Base-by-base conservation (phyloP, 116 monocot genomes). In the Cymodocea nodosa region DNA sequence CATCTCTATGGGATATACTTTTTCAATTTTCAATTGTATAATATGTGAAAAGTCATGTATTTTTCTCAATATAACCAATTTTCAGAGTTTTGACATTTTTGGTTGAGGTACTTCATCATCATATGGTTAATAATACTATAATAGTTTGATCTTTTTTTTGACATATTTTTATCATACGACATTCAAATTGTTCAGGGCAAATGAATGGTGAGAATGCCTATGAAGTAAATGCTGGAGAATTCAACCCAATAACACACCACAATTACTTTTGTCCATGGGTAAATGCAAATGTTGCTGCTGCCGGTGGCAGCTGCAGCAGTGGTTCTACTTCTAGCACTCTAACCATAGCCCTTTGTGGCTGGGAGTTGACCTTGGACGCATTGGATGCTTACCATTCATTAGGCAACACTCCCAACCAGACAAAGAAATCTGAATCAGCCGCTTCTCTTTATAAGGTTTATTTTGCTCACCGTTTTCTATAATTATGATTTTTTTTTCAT, bases 361-460 rank as follows among this genome's bases (percentile, higher is more conserved):
- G 95, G 95, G 82, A 90, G 72, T 76, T 95, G 20, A 95, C 95
- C 17, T 58, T 95, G 66, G 90, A 95, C 74, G 95, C 95, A 8
- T 77, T 95, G 56, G 85, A 95, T 75, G 74, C 77, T 30, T 87
- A 71, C 55, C 80, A 83, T 24, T 78, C 85, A 17, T 68, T 90
- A 35, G 85, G 85, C 50, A 76, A 87, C 62, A 75, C 75, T 71
- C 83, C 82, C 25, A 90, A 81, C 70, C 90, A 85, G 52, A 81
- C 67, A 15, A 69, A 83, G 79, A 85, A 76, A 62, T 95, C 95
- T 49, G 95, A 95, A 37, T 95, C 95, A 67, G 95, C 95, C 24
- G 90, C 95, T 74, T 95, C 95, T 68, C 79, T 87, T 17, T 95
- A 78, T 48, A 85, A 90, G 95, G 95, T 87, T 18, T 53, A 57